phyloP scores from a whole-genome alignment of 75 land plant species.

The Cunninghamia lanceolata region DNA sequence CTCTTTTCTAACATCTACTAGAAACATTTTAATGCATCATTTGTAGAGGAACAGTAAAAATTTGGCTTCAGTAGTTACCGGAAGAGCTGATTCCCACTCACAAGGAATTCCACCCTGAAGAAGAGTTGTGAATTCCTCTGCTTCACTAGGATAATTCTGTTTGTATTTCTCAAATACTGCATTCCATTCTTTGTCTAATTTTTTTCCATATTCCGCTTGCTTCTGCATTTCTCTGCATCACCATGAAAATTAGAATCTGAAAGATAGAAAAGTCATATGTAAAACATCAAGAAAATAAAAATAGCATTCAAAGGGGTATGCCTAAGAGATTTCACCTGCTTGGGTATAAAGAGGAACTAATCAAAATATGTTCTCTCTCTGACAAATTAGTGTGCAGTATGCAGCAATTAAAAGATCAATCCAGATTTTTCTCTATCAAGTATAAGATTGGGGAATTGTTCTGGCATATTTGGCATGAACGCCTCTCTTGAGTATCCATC shows the following conservation, averaged over 20 bases:
- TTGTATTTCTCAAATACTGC: constrained; percentile 27
- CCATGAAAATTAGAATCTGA: background rate
- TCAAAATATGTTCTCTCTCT: background rate
- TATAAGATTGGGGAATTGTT: too few species aligned
- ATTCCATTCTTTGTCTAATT: constrained; percentile 46
- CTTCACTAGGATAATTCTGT: constrained; percentile 65
- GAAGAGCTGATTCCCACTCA: constrained; percentile 75
- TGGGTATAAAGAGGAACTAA: background rate
- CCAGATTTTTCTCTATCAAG: background rate
- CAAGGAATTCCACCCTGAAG: constrained; percentile 48
- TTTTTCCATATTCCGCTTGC: constrained; percentile 32
- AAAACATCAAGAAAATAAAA: background rate
- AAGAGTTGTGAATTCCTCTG: constrained; percentile 57
- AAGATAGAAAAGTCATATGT: background rate
- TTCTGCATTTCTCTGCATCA: constrained; percentile 35
- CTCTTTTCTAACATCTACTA: background rate
- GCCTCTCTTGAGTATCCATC: background rate
- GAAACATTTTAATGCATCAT: background rate
- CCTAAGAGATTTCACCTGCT: background rate
- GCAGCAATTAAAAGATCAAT: background rate
- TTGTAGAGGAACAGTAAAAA: background rate
- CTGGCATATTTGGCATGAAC: too few species aligned
- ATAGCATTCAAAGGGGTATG: background rate
- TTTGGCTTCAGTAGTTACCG: constrained; percentile 34
- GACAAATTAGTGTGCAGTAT: background rate